These are phyloP conservation scores for Lactuca sativa DNA, from an alignment of 129 eudicot species.

Conservation along the genomic window DNA sequence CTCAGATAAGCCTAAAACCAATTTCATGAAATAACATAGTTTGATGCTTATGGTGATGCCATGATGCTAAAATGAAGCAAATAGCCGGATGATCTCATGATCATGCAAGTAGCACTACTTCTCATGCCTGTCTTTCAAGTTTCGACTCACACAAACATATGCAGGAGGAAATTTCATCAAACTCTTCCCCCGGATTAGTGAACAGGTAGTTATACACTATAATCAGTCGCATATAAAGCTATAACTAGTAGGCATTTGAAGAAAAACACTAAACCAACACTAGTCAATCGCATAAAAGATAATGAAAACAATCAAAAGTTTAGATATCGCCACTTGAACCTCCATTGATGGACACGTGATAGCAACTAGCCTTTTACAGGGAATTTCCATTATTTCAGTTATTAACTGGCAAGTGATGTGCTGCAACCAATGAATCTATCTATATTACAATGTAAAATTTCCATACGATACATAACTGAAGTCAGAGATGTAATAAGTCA, in stretches of 20 bases:
- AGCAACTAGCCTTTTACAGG: conserved; percentile 11
- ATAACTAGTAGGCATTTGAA: not conserved
- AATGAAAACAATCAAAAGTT: not conserved
- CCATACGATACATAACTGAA: conserved; percentile 8
- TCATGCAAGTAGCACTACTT: too few species aligned
- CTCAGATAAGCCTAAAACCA: too few species aligned
- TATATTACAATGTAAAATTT: not conserved
- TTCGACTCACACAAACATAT: too few species aligned
- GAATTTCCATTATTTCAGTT: not conserved
- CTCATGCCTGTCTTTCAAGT: too few species aligned
- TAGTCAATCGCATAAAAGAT: not conserved
- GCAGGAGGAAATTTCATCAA: too few species aligned
- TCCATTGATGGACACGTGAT: not conserved
- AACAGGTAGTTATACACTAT: not conserved
- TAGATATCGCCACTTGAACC: not conserved
- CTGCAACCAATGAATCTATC: conserved; percentile 1
- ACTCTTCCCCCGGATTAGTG: too few species aligned
- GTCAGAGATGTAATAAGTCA: conserved; percentile 1
- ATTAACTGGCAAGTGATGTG: conserved; percentile 4
- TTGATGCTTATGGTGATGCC: not conserved
- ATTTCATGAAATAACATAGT: not conserved
- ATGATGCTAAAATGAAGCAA: not conserved
- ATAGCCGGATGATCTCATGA: too few species aligned
- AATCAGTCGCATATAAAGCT: not conserved
- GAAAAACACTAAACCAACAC: not conserved